phyloP scores from a whole-genome alignment of 2,329 filamentous ascomycete genomes.

The Chaetomium olivaceum region DNA sequence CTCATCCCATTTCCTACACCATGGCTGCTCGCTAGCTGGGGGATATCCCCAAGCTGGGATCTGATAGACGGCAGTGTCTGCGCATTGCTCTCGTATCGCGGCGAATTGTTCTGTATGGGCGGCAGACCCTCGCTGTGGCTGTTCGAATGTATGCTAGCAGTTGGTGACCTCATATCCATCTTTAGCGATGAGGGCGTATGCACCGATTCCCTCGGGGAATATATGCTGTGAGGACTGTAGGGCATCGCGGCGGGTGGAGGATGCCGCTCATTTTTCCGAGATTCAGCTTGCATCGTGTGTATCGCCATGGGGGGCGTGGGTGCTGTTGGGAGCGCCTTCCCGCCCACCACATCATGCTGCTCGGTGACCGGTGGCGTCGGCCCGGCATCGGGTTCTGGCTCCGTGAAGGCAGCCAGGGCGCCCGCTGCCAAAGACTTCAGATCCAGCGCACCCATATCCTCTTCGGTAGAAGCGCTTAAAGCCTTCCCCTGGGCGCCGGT shows the following conservation, averaged over 20 bases:
- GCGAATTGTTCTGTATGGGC: slow-evolving; percentile 43
- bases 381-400: slow-evolving; percentile 27
- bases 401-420: slow-evolving; percentile 34
- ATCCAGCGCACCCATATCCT: slow-evolving; percentile 33
- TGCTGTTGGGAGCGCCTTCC: slow-evolving; percentile 16
- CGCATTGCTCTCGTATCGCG: slow-evolving; percentile 41
- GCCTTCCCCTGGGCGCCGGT: slow-evolving; percentile 19
- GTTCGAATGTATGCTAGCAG: slow-evolving; percentile 28
- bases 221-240: slow-evolving; percentile 30
- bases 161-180: slow-evolving; percentile 29
- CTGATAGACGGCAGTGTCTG: slow-evolving; percentile 45
- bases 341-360: slow-evolving; percentile 25
- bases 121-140: slow-evolving; percentile 34
- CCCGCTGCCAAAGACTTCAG: slow-evolving; percentile 38
- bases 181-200: slow-evolving; percentile 24
- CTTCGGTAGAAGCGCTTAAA: slow-evolving; percentile 13
- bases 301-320: slow-evolving; percentile 24
- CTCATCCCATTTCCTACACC: slow-evolving; percentile 36
- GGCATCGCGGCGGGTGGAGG: slow-evolving; percentile 20
- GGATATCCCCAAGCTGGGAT: slow-evolving; percentile 40
- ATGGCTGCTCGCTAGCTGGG: slow-evolving; percentile 29
- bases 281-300: slow-evolving; percentile 21
- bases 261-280: slow-evolving; percentile 23
- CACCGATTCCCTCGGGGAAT: slow-evolving; percentile 27
- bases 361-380: slow-evolving; percentile 31